Evolutionary conservation across 495 filamentous ascomycete species (phyloP).

Genomic region (Tuber aestivum): DNA sequence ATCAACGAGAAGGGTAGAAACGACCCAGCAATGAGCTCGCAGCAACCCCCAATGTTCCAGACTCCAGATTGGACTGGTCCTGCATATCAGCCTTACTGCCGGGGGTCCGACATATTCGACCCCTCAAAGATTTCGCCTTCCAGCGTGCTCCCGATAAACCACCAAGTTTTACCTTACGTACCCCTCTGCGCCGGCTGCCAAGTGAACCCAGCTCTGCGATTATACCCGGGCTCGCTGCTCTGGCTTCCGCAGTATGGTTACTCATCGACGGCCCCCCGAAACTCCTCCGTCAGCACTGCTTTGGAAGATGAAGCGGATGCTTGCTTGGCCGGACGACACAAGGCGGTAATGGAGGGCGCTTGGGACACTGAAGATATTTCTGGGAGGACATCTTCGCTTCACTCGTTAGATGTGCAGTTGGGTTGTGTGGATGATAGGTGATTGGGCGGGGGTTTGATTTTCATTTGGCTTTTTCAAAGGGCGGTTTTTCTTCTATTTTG

Average conservation of each 20-base stretch:
- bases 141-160: slow-evolving; percentile 25
- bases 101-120: slow-evolving; percentile 34
- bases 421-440: slow-evolving; percentile 5
- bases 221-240: slow-evolving; percentile 32
- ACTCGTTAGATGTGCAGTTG: not conserved
- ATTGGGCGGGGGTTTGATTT: not conserved
- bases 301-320: not conserved
- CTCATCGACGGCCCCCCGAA: not conserved
- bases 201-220: slow-evolving; percentile 26
- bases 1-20: slow-evolving; percentile 32
- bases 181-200: slow-evolving; percentile 33
- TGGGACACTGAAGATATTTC: not conserved
- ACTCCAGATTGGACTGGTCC: slow-evolving; percentile 26
- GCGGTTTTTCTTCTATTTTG: not conserved
- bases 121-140: slow-evolving; percentile 31
- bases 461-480: not conserved
- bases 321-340: not conserved
- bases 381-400: not conserved
- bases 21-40: slow-evolving; percentile 13
- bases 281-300: not conserved
- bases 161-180: slow-evolving; percentile 29
- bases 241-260: slow-evolving; percentile 18
- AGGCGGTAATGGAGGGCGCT: not conserved
- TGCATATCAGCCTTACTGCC: slow-evolving; percentile 32
- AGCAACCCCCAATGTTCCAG: slow-evolving; percentile 25